phyloP scores from a whole-genome alignment of 1,284 basidiomycete genomes.

The Tilletia caries region DNA sequence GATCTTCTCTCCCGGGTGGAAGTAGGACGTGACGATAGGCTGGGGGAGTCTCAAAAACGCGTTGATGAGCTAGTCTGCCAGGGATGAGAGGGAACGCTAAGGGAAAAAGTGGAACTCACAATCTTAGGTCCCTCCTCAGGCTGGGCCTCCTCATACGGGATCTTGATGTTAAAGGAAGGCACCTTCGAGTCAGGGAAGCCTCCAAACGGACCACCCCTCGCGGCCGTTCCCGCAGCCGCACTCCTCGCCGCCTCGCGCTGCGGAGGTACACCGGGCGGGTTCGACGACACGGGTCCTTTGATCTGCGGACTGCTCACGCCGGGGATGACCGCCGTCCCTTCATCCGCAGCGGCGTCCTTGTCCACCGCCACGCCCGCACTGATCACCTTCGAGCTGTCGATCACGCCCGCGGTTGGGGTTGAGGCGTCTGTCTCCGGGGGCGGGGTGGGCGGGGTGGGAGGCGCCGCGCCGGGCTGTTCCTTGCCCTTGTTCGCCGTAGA shows the following conservation, averaged over 20 bases:
- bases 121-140: constrained; percentile 31
- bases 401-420: constrained; percentile 32
- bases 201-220: too few species aligned
- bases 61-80: background rate
- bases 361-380: background rate
- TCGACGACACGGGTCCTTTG: constrained; percentile 23
- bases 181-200: background rate
- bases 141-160: constrained; percentile 32
- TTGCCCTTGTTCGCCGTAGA: background rate
- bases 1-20: constrained; percentile 19
- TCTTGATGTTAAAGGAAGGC: constrained; percentile 33
- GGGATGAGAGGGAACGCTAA: background rate
- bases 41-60: too few species aligned
- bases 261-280: constrained; percentile 37
- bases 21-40: constrained; percentile 40
- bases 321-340: background rate
- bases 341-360: constrained; percentile 5
- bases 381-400: constrained; percentile 22
- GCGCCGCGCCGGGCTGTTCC: background rate
- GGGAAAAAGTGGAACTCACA: constrained; percentile 2
- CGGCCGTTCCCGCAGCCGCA: too few species aligned
- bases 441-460: background rate
- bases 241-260: too few species aligned
- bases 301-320: constrained; percentile 3
- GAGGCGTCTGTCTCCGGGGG: constrained; percentile 23